Conservation (phyloP, 129 eudicot genomes). For the Flaveria brownii region DNA sequence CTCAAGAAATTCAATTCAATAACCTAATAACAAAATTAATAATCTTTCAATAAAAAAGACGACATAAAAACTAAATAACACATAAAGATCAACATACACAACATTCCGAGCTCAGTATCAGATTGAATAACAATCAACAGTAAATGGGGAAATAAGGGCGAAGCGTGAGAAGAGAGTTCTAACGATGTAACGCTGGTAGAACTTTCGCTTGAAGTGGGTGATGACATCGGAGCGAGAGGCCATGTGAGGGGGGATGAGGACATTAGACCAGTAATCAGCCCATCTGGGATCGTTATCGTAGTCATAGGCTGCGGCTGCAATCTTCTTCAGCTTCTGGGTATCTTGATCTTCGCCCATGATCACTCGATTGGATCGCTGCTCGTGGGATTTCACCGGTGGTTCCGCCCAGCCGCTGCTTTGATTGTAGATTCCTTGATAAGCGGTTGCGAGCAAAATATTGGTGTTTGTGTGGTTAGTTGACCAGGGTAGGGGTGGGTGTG, state of each 20-base stretch:
- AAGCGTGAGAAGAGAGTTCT: not conserved
- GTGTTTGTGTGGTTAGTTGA: not conserved
- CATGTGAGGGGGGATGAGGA: slow-evolving; percentile 94
- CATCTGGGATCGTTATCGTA: slow-evolving; percentile 85
- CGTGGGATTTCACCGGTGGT: not conserved
- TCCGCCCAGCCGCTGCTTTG: slow-evolving; percentile 10
- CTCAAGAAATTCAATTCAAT: not conserved
- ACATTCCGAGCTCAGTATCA: slow-evolving; percentile 13
- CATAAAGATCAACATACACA: not conserved
- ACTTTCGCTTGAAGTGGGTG: slow-evolving; percentile 87
- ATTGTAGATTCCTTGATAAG: slow-evolving; percentile 26
- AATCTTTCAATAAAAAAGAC: no score
- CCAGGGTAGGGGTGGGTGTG: not conserved
- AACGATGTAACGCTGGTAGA: slow-evolving; percentile 94
- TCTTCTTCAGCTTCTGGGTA: slow-evolving; percentile 79
- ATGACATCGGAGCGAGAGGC: slow-evolving; percentile 81
- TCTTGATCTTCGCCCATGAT: slow-evolving; percentile 68
- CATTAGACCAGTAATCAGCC: slow-evolving; percentile 97
- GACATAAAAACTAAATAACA: no score
- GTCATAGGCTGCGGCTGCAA: slow-evolving; percentile 86
- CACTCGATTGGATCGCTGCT: slow-evolving; percentile 8
- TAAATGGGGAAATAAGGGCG: not conserved
- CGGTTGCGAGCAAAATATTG: slow-evolving; percentile 11
- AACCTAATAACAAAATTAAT: no score
- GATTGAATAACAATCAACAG: not conserved